Evolutionary conservation across 371 early-diverging fungal genomes (phyloP), one percentile per base, ranked within the genome.

Genomic region (Lichtheimia hyalospora): DNA sequence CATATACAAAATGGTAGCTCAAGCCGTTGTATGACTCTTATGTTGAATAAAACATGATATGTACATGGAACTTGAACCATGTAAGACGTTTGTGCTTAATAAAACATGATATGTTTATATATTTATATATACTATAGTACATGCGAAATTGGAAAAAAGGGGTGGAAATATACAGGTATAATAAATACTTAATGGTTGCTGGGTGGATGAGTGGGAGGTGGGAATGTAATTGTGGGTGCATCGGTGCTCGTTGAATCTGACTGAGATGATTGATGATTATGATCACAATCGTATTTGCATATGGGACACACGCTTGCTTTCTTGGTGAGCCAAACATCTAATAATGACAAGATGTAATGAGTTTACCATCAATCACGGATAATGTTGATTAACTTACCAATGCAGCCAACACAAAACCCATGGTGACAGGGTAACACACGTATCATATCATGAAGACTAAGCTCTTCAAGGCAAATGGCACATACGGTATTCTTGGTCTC

Each of bases 391-490:
- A n/a, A n/a, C 52, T 71, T 74, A 78, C 79, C 79, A 44, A 79
- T 75, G 51, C 79, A 79, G 18, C 60, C 65, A 10, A 68, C 68
- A 57, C 75, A 75, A 43, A 73, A 79, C 5, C 70, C 76, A 53
- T 79, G 79, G 3, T 59, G 48, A 66, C 79, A 79, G 8, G 74
- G 76, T 43, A 79, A 44, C 8, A 68, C 57, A 25, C 79, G 79
- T 8, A 79, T 52, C n/a, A 43, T 24, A 60, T 24, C 56, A 40
- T n/a, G 56, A 65, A 28, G 66, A 59, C 20, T 41, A 48, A 75
- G 70, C 14, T 75, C 79, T 39, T 79, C 79, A 18, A 79, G 57
- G 43, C 79, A 79, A 58, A 79, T 75, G 3, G 70, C 67, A 54
- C 79, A 79, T 8, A 50, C 39, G 16, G 68, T 50, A 57, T 63